Base-by-base conservation (phyloP, 2,329 filamentous ascomycete genomes). In the Diplodia mutila region DNA sequence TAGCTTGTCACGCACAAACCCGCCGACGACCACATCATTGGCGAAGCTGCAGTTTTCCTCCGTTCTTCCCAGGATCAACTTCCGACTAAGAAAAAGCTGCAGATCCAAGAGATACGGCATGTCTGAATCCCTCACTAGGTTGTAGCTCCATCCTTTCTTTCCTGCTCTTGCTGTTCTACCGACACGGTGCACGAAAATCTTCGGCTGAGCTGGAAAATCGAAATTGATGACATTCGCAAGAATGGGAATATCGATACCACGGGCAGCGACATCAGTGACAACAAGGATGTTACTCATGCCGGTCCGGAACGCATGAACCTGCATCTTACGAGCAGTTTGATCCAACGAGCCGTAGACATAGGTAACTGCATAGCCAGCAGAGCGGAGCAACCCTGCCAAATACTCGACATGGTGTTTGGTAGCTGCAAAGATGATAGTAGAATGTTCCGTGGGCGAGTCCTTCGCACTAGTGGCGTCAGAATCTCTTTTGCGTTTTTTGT, bases 401-500 rank as follows among this genome's bases (percentile, higher is more conserved):
- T 98, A 99, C 74, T 99, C 96, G 64, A 99, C 95, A 75, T 97
- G 93, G 80, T 99, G 95, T 76, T 99, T 98, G 0, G 95, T 98
- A 1, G 94, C 92, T 0, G 92, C 89, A 75, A 99, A 99, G 4
- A 99, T 84, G 72, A 99, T 97, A 0, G 96, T 99, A 0, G 95
- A 97, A 77, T 97, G 90, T 68, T 92, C 87, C 0, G 93, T 95
- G 1, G 93, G 93, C 66, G 91, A 92, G 66, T 91, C 89, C 51
- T 83, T 87, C 37, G 82, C 80, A 42, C 85, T 85, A 2, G 84
- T 80, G 12, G 82, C 81, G 27, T 81, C 80, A 23, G 73, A 65
- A n/a, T 79, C 81, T 63, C 91, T 85, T 79, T 94, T 95, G 65
- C 92, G 85, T 79, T 95, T 95, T 77, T 90, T 93, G 79, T 94